Evolutionary conservation across 768 basidiomycete species (phyloP).

Genomic region (Leccinellum luteum): DNA sequence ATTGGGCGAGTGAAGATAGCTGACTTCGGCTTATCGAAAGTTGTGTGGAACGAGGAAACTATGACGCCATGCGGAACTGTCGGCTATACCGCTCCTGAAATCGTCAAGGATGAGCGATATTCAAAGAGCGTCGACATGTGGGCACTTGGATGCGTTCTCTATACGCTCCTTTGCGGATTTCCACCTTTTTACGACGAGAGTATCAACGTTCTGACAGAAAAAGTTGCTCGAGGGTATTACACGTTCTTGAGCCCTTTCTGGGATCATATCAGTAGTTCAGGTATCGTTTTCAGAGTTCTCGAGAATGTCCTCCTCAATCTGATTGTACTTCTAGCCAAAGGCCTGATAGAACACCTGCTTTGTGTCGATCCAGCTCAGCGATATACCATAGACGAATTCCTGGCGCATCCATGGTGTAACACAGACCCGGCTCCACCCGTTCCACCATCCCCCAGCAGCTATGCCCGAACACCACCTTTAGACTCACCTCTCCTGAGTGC

Average conservation of each 20-base stretch:
- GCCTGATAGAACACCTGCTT: constrained; percentile 89
- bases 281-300: constrained; percentile 38
- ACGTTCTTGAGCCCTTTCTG: constrained; percentile 99
- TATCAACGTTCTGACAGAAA: constrained; percentile 96
- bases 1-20: constrained; percentile 99
- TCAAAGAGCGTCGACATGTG: constrained; percentile 99
- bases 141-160: constrained; percentile 98
- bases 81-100: constrained; percentile 98
- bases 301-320: constrained; percentile 3
- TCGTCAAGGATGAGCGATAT: constrained; percentile 97
- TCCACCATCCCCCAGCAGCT: constrained; percentile 60
- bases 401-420: constrained; percentile 94
- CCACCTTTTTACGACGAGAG: constrained; percentile 99
- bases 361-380: constrained; percentile 95
- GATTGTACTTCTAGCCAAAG: constrained; percentile 64
- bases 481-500: constrained; percentile 91
- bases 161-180: constrained; percentile 96
- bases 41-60: constrained; percentile 98
- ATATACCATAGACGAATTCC: constrained; percentile 97
- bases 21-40: constrained; percentile 95
- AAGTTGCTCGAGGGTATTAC: constrained; percentile 95
- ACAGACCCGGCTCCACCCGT: constrained; percentile 60
- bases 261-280: constrained; percentile 87
- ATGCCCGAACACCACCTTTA: constrained; percentile 45
- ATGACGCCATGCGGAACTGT: constrained; percentile 99